Evolutionary conservation across 73 alveolate species (phyloP).

Genomic region (Paramecium biaurelia): DNA sequence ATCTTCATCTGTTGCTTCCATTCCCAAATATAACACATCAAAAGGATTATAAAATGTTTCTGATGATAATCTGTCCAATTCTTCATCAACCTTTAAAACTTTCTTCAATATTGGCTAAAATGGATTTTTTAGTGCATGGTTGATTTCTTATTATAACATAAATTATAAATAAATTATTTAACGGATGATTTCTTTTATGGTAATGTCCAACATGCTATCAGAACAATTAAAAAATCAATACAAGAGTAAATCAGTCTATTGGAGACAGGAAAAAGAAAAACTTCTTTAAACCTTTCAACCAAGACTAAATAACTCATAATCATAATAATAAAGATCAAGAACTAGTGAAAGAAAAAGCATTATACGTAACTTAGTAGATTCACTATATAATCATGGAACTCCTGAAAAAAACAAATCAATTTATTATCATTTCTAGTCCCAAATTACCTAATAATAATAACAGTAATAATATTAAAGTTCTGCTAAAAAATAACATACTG

Average conservation of each 20-base stretch:
- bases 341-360: conserved; percentile 13
- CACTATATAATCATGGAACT: conserved; percentile 15
- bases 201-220: conserved; percentile 35
- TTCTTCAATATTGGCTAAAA: conserved; percentile 34
- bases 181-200: conserved; percentile 34
- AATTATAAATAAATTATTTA: not conserved
- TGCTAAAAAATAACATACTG: not conserved
- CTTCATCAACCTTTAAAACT: conserved; percentile 46
- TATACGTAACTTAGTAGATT: not conserved
- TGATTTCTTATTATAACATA: conserved; percentile 9
- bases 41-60: conserved; percentile 83
- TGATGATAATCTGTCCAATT: conserved; percentile 53
- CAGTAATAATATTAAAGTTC: not conserved
- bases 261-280: conserved; percentile 48
- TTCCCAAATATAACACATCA: conserved; percentile 84
- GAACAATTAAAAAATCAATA: not conserved
- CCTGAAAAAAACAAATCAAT: conserved; percentile 5
- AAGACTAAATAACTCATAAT: not conserved
- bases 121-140: conserved; percentile 26
- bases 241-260: conserved; percentile 31
- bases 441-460: not conserved
- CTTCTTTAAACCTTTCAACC: not conserved
- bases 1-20: conserved; percentile 90
- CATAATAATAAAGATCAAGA: conserved; percentile 14
- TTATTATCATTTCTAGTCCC: not conserved